Percentiles rank a stretch among this genome's conserved stretches.
These are phyloP conservation scores for Phylloporus arenicola DNA, from an alignment of 768 basidiomycete genomes.

Conservation along the genomic window DNA sequence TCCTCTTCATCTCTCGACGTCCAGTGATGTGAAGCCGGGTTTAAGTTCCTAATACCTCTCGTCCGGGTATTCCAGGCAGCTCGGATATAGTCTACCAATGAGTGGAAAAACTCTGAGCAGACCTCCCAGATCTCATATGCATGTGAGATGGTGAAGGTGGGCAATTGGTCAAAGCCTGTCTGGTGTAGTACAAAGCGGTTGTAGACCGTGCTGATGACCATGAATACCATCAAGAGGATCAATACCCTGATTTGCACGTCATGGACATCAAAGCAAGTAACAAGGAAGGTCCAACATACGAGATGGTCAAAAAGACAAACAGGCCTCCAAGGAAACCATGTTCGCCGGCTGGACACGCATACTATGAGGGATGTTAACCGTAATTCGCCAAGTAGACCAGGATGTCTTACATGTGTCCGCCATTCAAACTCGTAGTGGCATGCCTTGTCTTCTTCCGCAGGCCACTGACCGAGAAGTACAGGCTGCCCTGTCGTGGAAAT, in stretches of 20 bases:
- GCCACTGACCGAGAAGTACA: conserved; percentile 59
- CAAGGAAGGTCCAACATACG: conserved; percentile 40
- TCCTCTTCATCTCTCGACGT: conserved; percentile 29
- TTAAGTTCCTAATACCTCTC: conserved; percentile 10
- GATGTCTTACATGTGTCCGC: conserved; percentile 63
- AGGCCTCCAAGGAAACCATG: conserved; percentile 44
- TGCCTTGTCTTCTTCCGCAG: conserved; percentile 52
- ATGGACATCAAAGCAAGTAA: neutral
- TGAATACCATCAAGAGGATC: conserved; percentile 56
- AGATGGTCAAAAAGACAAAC: conserved; percentile 51
- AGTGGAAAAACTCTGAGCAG: conserved; percentile 15
- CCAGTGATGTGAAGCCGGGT: conserved; percentile 28
- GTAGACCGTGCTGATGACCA: conserved; percentile 67
- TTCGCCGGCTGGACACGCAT: conserved; percentile 68
- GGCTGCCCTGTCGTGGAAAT: conserved; percentile 36
- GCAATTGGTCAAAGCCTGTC: conserved; percentile 68
- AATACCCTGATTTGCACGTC: conserved; percentile 39
- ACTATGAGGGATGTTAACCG: conserved; percentile 31
- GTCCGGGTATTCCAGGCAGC: conserved; percentile 17
- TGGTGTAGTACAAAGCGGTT: conserved; percentile 72
- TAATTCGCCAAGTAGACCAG: neutral
- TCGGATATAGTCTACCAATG: conserved; percentile 7
- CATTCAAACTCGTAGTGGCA: conserved; percentile 84
- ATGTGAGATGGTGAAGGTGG: conserved; percentile 44
- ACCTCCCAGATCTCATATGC: conserved; percentile 20